These are phyloP conservation scores for Citrus cavaleriei DNA, from an alignment of 345 rosid species.

Conservation along the genomic window DNA sequence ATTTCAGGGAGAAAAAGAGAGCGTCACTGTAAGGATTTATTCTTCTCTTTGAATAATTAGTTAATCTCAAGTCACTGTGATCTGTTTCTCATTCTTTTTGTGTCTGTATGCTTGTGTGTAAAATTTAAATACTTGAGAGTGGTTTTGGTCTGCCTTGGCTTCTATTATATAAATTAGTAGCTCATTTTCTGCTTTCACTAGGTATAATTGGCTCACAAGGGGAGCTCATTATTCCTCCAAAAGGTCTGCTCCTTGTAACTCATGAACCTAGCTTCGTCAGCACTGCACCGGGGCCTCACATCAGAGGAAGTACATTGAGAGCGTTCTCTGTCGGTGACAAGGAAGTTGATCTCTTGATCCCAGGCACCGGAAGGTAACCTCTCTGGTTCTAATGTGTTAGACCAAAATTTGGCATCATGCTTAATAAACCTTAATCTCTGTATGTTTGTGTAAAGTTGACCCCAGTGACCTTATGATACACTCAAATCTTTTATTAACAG, in stretches of 20 bases:
- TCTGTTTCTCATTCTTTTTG: background rate
- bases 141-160: background rate
- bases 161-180: background rate
- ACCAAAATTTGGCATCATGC: background rate
- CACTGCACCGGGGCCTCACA: conserved; percentile 56
- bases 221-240: conserved; percentile 39
- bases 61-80: background rate
- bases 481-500: background rate
- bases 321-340: conserved; percentile 49
- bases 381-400: background rate
- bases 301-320: conserved; percentile 49
- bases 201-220: conserved; percentile 31
- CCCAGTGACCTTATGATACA: background rate
- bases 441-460: background rate
- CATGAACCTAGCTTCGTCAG: conserved; percentile 51
- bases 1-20: background rate
- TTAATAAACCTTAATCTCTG: background rate
- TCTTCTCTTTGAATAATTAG: background rate
- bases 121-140: background rate
- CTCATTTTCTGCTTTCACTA: conserved; percentile 17
- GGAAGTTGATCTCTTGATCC: conserved; percentile 60
- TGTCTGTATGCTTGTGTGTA: background rate
- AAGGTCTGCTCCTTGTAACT: conserved; percentile 44
- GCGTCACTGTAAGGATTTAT: background rate
- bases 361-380: conserved; percentile 56